A percentile compares a stretch with the other conserved stretches of the same genome.
Evolutionary conservation across 1,139 yeast species (phyloP).

Genomic region (Taphrina pruni): DNA sequence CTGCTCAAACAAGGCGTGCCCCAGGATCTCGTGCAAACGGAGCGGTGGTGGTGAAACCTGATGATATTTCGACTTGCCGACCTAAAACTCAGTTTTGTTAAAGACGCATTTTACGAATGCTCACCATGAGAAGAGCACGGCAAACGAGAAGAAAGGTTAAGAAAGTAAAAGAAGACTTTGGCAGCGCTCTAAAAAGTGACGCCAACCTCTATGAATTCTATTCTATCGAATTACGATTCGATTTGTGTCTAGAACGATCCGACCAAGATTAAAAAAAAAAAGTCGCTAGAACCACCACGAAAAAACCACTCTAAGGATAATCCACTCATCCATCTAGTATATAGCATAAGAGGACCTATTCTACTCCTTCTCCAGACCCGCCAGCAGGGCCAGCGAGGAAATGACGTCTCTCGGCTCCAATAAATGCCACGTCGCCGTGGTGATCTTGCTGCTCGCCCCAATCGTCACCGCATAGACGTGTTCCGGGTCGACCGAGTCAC

Average conservation of each 20-base stretch:
- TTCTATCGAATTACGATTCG: background rate
- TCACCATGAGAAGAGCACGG: background rate
- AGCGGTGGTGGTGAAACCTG: constrained; percentile 30
- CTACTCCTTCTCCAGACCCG: constrained; percentile 34
- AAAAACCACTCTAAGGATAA: background rate
- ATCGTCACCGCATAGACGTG: constrained; percentile 83
- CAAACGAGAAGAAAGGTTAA: too few relatives aligned
- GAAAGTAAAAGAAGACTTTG: too few relatives aligned
- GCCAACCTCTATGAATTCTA: too few relatives aligned
- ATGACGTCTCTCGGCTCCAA: constrained; percentile 80
- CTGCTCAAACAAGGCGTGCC: constrained; percentile 27
- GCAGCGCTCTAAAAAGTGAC: too few relatives aligned
- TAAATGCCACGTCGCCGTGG: constrained; percentile 86
- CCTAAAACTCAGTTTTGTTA: too few relatives aligned
- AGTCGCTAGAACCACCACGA: background rate
- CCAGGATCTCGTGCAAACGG: constrained; percentile 37
- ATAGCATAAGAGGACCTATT: background rate
- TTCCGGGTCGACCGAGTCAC: constrained; percentile 56
- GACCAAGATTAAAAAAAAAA: too few relatives aligned
- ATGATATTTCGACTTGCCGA: too few relatives aligned
- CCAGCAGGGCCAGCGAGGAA: constrained; percentile 26
- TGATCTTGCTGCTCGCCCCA: constrained; percentile 90
- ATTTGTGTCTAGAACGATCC: too few relatives aligned
- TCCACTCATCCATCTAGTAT: background rate
- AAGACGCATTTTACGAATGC: too few relatives aligned